Evolutionary conservation across 129 eudicot genomes (phyloP).

Genomic region (Dittrichia graveolens): DNA sequence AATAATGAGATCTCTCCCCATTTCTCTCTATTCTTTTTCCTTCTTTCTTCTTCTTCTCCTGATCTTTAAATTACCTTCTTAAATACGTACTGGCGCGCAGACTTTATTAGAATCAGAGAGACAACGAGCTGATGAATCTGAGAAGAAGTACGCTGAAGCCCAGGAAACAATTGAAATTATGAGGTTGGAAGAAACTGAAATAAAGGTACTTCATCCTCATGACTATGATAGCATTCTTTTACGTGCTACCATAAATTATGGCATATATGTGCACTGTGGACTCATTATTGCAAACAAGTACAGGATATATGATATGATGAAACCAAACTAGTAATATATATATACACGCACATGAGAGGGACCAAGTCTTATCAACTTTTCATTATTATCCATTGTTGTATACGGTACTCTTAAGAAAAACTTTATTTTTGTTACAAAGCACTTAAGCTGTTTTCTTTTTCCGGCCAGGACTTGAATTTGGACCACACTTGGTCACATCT

Average conservation of each 20-base stretch:
- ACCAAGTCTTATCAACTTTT: conserved; percentile 10
- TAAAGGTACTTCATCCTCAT: conserved; percentile 62
- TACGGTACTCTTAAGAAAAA: not conserved
- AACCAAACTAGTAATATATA: conserved; percentile 3
- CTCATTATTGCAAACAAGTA: not conserved
- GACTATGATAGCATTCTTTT: conserved; percentile 26
- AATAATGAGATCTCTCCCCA: not conserved
- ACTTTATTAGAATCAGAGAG: conserved; percentile 64
- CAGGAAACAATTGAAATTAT: conserved; percentile 60
- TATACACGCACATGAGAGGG: conserved; percentile 5
- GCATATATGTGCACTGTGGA: conserved; percentile 5
- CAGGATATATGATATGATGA: conserved; percentile 1
- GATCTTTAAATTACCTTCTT: conserved; percentile 11
- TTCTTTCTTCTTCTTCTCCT: conserved; percentile 9
- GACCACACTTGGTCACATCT: not conserved
- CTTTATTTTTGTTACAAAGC: not conserved
- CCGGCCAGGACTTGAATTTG: not conserved
- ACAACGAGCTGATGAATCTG: conserved; percentile 72
- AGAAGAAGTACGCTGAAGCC: conserved; percentile 64
- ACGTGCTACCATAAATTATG: not conserved
- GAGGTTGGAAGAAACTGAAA: conserved; percentile 79
- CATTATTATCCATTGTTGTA: not conserved
- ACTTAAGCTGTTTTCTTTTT: not conserved
- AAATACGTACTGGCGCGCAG: conserved; percentile 40
- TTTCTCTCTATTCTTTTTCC: not conserved